These are phyloP conservation scores for Arthrocladium fulminans DNA, from an alignment of 2,329 filamentous ascomycete species.

Conservation along the genomic window DNA sequence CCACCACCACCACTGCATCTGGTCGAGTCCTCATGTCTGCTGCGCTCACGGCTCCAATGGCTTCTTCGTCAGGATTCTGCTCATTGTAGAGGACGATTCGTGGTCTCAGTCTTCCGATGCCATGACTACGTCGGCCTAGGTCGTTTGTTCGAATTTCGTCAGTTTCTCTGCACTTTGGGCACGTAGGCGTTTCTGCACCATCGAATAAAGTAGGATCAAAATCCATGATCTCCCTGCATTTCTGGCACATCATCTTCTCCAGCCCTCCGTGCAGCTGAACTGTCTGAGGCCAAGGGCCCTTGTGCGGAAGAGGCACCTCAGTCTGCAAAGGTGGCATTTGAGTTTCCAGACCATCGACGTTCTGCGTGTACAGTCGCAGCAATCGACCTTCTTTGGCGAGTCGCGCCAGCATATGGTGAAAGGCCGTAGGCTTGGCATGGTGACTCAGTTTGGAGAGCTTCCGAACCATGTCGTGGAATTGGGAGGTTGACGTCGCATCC, in stretches of 20 bases:
- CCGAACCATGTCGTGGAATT: conserved; percentile 94
- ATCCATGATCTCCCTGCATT: conserved; percentile 67
- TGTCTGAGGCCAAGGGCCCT: conserved; percentile 86
- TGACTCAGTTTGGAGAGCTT: conserved; percentile 72
- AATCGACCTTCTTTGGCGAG: conserved; percentile 79
- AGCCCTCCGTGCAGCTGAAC: conserved; percentile 90
- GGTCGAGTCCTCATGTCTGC: conserved; percentile 78
- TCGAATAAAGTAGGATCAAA: conserved; percentile 75
- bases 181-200: conserved; percentile 74
- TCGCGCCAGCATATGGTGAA: conserved; percentile 88
- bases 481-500: conserved; percentile 75
- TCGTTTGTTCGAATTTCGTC: conserved; percentile 67
- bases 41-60: conserved; percentile 82
- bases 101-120: conserved; percentile 79
- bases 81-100: conserved; percentile 97
- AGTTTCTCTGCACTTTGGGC: conserved; percentile 61
- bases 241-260: conserved; percentile 93
- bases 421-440: conserved; percentile 70
- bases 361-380: conserved; percentile 87
- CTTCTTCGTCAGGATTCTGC: conserved; percentile 90
- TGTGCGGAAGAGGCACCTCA: conserved; percentile 67
- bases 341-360: conserved; percentile 92
- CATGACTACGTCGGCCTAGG: conserved; percentile 83
- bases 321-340: conserved; percentile 71
- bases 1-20: conserved; percentile 88